Percentiles rank a stretch among this genome's conserved stretches.
Evolutionary conservation across 2,329 filamentous ascomycete genomes (phyloP).

Genomic region (Grosmannia serpens): DNA sequence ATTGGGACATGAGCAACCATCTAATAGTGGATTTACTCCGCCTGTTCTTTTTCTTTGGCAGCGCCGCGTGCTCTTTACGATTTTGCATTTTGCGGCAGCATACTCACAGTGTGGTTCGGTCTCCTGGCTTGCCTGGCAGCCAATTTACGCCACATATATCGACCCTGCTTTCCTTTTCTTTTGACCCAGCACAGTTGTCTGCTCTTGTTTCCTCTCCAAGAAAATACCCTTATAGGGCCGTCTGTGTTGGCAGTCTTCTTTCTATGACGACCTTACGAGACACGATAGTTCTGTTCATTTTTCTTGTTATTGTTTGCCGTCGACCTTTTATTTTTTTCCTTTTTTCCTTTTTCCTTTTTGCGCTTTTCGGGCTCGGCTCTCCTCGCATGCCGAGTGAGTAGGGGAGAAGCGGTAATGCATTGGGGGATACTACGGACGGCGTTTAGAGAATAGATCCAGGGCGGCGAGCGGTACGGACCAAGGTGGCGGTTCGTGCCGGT

Average conservation of each 20-base stretch:
- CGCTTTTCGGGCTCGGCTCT: background rate
- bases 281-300: constrained; percentile 7
- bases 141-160: background rate
- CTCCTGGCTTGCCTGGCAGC: background rate
- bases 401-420: background rate
- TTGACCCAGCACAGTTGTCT: background rate
- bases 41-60: background rate
- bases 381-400: background rate
- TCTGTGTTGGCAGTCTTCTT: background rate
- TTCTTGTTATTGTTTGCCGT: background rate
- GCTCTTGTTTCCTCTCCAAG: no score
- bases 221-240: background rate
- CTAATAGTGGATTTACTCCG: background rate
- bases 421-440: background rate
- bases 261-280: constrained; percentile 10
- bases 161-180: background rate
- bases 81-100: background rate
- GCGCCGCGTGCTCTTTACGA: background rate
- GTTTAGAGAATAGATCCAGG: constrained; percentile 4
- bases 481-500: background rate
- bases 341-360: background rate
- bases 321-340: background rate
- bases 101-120: background rate
- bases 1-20: constrained; percentile 1
- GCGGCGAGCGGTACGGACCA: background rate